phyloP scores from a whole-genome alignment of 208 protist species.

The Strigomonas culicis region DNA sequence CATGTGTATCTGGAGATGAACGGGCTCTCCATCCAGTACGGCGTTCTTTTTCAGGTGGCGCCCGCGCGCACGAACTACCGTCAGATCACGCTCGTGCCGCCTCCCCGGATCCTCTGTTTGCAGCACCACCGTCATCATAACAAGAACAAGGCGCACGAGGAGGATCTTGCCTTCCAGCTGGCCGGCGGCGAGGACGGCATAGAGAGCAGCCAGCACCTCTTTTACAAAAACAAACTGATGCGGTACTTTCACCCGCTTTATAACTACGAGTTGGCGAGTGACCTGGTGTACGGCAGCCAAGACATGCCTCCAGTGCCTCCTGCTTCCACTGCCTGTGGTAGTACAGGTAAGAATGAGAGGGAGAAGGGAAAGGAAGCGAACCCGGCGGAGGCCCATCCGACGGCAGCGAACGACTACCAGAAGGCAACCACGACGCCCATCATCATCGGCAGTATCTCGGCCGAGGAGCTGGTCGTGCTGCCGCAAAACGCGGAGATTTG shows the following conservation, averaged over 20 bases:
- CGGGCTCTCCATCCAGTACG: constrained; percentile 7
- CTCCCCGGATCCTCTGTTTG: background rate
- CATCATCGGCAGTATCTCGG: constrained; percentile 50
- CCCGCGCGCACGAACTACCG: background rate
- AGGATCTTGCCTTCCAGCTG: background rate
- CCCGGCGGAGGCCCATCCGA: constrained; percentile 27
- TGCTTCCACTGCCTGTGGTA: too few relatives aligned
- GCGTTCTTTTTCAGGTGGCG: constrained; percentile 2
- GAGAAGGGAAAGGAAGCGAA: background rate
- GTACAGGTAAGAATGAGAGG: constrained; percentile 4
- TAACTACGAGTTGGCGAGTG: too few relatives aligned
- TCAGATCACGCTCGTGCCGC: constrained; percentile 5
- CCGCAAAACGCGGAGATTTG: constrained; percentile 56
- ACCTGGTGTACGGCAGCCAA: background rate
- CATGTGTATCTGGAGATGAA: constrained; percentile 5
- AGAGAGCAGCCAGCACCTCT: background rate
- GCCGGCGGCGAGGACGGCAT: background rate
- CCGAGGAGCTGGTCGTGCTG: constrained; percentile 43
- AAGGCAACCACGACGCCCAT: constrained; percentile 29
- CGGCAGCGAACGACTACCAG: constrained; percentile 24
- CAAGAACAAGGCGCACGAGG: background rate
- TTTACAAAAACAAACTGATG: too few relatives aligned
- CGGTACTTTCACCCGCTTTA: too few relatives aligned
- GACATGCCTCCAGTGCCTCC: too few relatives aligned
- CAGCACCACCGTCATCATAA: constrained; percentile 2